Base-by-base conservation (phyloP, 78 protist species). In the Dictyostelium brefeldianum region DNA sequence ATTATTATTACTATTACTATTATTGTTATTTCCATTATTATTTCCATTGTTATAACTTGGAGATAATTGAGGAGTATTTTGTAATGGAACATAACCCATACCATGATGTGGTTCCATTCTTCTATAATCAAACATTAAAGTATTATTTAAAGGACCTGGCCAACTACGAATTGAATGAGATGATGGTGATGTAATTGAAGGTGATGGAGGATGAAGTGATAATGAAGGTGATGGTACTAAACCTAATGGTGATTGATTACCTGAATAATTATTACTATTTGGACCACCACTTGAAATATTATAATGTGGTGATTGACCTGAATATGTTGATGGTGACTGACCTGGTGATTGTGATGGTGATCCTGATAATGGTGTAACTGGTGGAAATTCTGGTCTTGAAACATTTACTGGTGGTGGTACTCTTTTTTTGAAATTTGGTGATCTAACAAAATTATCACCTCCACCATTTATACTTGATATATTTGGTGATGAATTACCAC, bases 381-480 rank as follows among this genome's bases (percentile, higher is more conserved):
- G 71, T 2, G 64, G 71, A 18, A 53, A 78, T 31, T 78, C 83
- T 8, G 83, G 41, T 53, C 83, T 48, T 11, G 83, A 10, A 8
- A 78, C 83, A 31, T 78, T 78, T 7, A 78, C 83, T 8, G 83
- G 83, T 10, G 83, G 71, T 31, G 83, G 83, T 3, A 36, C 43
- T 53, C 83, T 14, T 78, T 78, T 78, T 46, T 78, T 78, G 12
- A 29, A 78, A 31, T 5, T 53, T 53, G 78, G 78, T 41, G 78
- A 71, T 31, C n/a, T 48, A 3, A 29, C 59, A 74, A 41, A 41
- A 25, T 47, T 65, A 29, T 65, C 25, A 36, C 43, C 43, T 29
- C 46, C 41, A 11, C 27, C n/a, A 22, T 41, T 41, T 1, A 25
- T 22, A 22, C 59, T 74, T 0, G 54, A 41, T n/a, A 25, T 47